Percentiles rank a stretch among this genome's conserved stretches.
phyloP scores from a whole-genome alignment of 1,284 basidiomycete genomes.

The Apiotrichum akiyoshidainum region DNA sequence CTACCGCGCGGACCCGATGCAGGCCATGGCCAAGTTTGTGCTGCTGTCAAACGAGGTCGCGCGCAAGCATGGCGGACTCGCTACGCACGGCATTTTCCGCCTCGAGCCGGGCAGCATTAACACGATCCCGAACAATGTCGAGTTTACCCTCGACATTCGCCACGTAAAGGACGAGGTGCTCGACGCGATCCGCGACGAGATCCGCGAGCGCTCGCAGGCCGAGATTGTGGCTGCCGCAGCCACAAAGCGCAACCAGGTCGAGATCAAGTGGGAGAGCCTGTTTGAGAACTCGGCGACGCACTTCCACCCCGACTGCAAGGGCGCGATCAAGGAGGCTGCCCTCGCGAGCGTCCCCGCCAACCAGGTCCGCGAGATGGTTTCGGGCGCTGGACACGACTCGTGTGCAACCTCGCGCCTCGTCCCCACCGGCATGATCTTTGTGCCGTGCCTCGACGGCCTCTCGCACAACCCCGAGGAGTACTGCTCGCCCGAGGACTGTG shows the following conservation, averaged over 20 bases:
- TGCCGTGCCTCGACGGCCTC: conserved; percentile 33
- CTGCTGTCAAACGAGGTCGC: conserved; percentile 21
- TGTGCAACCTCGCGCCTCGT: conserved; percentile 20
- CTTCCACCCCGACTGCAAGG: conserved; percentile 14
- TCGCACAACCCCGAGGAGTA: conserved; percentile 35
- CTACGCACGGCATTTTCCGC: conserved; percentile 23
- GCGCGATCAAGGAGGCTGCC: conserved; percentile 9
- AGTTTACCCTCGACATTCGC: conserved; percentile 28
- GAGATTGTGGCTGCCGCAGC: conserved; percentile 6
- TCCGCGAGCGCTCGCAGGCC: conserved; percentile 9
- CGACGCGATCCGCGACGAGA: conserved; percentile 20
- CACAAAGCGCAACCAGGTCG: conserved; percentile 4
- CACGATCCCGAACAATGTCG: conserved; percentile 20
- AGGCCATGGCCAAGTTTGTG: not conserved
- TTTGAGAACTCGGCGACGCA: conserved; percentile 12
- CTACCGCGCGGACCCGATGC: conserved; percentile 26
- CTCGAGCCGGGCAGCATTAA: conserved; percentile 22
- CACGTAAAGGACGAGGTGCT: conserved; percentile 21
- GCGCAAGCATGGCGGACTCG: conserved; percentile 15
- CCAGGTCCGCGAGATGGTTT: conserved; percentile 15
- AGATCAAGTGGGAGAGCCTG: conserved; percentile 15
- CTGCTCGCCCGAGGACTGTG: conserved; percentile 27
- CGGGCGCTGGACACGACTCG: conserved; percentile 30
- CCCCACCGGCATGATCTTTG: conserved; percentile 38
- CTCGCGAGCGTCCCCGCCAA: conserved; percentile 8